phyloP scores from a whole-genome alignment of 2,329 filamentous ascomycete species.

The Aspergillus versicolor region DNA sequence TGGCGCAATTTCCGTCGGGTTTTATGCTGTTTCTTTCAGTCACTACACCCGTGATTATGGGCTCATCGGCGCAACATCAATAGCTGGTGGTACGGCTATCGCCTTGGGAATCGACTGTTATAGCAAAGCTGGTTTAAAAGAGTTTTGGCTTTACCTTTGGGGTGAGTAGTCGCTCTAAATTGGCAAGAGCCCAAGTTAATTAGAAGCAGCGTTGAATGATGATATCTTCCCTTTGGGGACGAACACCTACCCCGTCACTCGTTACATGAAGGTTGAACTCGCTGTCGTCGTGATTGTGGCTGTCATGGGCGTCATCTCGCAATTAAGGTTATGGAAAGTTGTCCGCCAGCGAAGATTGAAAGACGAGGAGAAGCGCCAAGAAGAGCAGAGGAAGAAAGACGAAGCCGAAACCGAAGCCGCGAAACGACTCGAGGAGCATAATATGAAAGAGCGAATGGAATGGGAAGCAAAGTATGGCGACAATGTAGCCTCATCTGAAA shows the following conservation, averaged over 20 bases:
- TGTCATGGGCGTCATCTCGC: conserved; percentile 74
- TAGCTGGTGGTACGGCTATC: conserved; percentile 74
- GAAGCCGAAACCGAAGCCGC: conserved; percentile 70
- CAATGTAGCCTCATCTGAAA: conserved; percentile 25
- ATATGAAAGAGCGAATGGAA: conserved; percentile 45
- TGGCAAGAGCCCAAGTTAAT: conserved; percentile 4
- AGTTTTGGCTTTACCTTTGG: conserved; percentile 96
- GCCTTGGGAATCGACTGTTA: conserved; percentile 90
- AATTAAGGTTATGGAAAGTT: conserved; percentile 82
- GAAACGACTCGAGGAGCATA: conserved; percentile 52
- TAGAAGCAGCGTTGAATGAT: conserved; percentile 62
- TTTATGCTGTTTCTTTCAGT: conserved; percentile 75
- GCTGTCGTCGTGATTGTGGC: conserved; percentile 74
- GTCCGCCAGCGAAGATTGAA: conserved; percentile 57
- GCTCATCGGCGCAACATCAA: conserved; percentile 73
- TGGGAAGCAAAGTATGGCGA: conserved; percentile 81
- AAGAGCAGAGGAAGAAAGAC: conserved; percentile 57
- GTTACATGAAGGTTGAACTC: conserved; percentile 81
- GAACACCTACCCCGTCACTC: conserved; percentile 79
- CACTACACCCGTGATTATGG: conserved; percentile 75
- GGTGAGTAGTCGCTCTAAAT: conserved; percentile 41
- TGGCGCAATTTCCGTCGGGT: conserved; percentile 64
- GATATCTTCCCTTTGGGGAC: conserved; percentile 76
- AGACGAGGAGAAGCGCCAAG: conserved; percentile 46
- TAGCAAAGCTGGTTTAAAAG: conserved; percentile 83